These are phyloP conservation scores for Ceriops tagal DNA, from an alignment of 345 rosid species.

Conservation along the genomic window DNA sequence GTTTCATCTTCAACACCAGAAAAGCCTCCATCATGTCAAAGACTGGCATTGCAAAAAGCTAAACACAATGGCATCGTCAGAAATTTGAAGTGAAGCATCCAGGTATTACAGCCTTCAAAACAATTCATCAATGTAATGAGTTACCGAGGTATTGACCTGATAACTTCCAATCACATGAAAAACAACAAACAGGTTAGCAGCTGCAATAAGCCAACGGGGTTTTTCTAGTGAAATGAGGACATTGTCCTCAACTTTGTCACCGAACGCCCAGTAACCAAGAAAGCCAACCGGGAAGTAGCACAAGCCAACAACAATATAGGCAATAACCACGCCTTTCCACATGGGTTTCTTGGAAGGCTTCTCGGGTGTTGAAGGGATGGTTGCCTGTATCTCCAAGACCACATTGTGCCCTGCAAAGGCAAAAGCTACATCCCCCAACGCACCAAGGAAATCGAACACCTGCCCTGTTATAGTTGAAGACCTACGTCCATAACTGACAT, in stretches of 20 bases:
- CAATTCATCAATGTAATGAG: neutral
- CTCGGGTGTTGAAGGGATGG: conserved; percentile 59
- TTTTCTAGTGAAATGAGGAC: conserved; percentile 53
- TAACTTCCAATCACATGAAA: conserved; percentile 73
- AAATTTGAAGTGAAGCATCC: too few relatives aligned
- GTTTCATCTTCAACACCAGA: conserved; percentile 42
- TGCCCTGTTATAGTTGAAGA: conserved; percentile 33
- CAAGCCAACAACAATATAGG: conserved; percentile 51
- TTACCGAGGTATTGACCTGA: conserved; percentile 37
- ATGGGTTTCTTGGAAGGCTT: conserved; percentile 66
- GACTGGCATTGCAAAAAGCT: conserved; percentile 67
- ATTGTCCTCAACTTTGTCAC: conserved; percentile 58
- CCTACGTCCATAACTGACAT: conserved; percentile 35
- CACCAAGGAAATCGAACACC: conserved; percentile 43
- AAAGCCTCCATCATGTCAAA: conserved; percentile 60
- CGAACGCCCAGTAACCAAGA: conserved; percentile 48
- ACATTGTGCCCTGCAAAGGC: conserved; percentile 69
- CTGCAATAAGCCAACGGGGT: conserved; percentile 55
- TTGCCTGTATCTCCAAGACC: conserved; percentile 70
- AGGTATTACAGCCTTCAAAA: too few relatives aligned
- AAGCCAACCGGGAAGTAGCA: conserved; percentile 70
- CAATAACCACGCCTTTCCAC: conserved; percentile 61
- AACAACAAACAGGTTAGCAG: conserved; percentile 54
- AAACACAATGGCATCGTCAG: neutral
- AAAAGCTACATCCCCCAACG: conserved; percentile 62